Percentiles rank a stretch among this genome's conserved stretches.
Evolutionary conservation across 2,329 filamentous ascomycete genomes (phyloP).

Genomic region (Trichophaea hybrida): DNA sequence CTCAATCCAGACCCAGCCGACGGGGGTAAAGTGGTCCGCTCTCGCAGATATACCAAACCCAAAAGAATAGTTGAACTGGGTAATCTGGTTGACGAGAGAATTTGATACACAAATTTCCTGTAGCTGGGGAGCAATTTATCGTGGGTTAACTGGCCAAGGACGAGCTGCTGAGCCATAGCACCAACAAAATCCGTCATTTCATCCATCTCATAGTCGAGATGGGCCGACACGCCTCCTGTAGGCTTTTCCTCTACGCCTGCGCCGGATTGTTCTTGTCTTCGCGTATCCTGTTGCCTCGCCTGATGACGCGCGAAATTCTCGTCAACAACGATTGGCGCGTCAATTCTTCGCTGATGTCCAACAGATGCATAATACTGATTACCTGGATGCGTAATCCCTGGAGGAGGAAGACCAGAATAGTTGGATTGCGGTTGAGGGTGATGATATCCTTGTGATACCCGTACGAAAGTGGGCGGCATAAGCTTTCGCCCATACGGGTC

Average conservation of each 20-base stretch:
- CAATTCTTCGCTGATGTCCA: constrained; percentile 14
- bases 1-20: not conserved
- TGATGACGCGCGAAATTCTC: constrained; percentile 11
- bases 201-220: constrained; percentile 94
- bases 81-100: constrained; percentile 75
- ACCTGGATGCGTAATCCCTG: constrained; percentile 25
- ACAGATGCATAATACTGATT: constrained; percentile 18
- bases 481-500: constrained; percentile 21
- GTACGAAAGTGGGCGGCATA: constrained; percentile 16
- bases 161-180: constrained; percentile 68
- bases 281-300: constrained; percentile 17
- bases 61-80: constrained; percentile 84
- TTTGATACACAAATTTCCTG: constrained; percentile 82
- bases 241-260: constrained; percentile 24
- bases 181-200: constrained; percentile 90
- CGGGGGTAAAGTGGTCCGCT: constrained; percentile 47
- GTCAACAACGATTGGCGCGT: constrained; percentile 15
- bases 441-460: constrained; percentile 12
- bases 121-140: constrained; percentile 35
- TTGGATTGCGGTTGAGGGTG: constrained; percentile 13
- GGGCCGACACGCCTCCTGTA: constrained; percentile 72
- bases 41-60: constrained; percentile 77
- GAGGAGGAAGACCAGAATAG: constrained; percentile 21
- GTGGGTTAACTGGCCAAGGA: constrained; percentile 32
- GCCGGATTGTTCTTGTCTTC: constrained; percentile 21